Evolutionary conservation across 441 rosid species (phyloP), one percentile per base, ranked within the genome.

Genomic region (Mallotus japonicus): DNA sequence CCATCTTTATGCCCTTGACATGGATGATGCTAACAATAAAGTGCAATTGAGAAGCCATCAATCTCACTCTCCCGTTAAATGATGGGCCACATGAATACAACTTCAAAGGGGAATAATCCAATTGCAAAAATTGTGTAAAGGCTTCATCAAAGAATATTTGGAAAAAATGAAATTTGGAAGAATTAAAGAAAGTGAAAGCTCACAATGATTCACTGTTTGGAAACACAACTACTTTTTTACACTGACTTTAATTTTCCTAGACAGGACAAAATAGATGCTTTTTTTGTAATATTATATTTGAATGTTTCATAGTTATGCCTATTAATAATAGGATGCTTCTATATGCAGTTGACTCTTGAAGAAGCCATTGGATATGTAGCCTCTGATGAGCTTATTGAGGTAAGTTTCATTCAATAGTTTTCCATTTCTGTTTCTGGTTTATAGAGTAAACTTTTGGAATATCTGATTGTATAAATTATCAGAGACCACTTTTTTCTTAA

Each of bases 321-420:
- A 13, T 42, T 75, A 69, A 76, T 65, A 46, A 68, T 32, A 51
- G 13, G 73, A n/a, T 61, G 37, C n/a, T 58, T 81, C 72, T 19
- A 2, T 77, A 32, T 78, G 79, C 91, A 95, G 99, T 82, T 95
- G 91, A 95, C 92, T 40, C 95, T 92, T 32, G 99, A 95, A 87
- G 98, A 95, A 82, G 98, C 97, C 76, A 91, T 92, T 50, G 94
- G 99, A 40, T 95, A 95, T 73, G 98, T 95, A 44, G 99, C 93
- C 51, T 83, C 93, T 37, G 99, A 92, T 82, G 99, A 92, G 80
- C 96, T 91, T 74, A 92, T 92, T 64, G 99, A 95, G 92, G 99
- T 90, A 82, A 75, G 69, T 76, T 69, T 24, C 65, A 4, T 8
- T 62, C 10, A 10, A 20, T n/a, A 47, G 19, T 8, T 67, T 49